These are phyloP conservation scores for Fistulifera solaris DNA, from an alignment of 108 stramenopile species.

Conservation along the genomic window DNA sequence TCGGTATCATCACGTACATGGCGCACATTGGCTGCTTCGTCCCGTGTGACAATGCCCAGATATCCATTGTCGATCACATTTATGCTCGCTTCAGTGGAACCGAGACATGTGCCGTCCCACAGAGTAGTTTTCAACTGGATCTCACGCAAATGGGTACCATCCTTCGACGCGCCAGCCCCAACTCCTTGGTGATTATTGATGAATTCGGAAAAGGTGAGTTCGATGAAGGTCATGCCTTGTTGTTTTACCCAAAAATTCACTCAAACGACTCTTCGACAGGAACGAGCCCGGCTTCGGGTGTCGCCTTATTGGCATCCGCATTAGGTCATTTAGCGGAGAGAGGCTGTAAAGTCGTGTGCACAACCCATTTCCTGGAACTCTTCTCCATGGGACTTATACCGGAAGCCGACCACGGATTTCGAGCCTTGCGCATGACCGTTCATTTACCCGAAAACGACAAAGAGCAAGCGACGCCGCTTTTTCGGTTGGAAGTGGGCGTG, in stretches of 20 bases:
- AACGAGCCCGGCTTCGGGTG: constrained; percentile 87
- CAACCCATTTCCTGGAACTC: constrained; percentile 93
- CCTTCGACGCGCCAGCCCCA: constrained; percentile 47
- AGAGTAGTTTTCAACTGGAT: constrained; percentile 90
- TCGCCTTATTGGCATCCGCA: constrained; percentile 82
- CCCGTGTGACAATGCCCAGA: constrained; percentile 76
- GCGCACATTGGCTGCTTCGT: constrained; percentile 89
- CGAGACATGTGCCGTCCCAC: constrained; percentile 89
- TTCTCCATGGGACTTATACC: constrained; percentile 76
- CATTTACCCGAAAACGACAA: constrained; percentile 60
- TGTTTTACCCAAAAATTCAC: background rate
- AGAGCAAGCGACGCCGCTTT: constrained; percentile 72
- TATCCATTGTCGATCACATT: constrained; percentile 85
- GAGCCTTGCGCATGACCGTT: constrained; percentile 81
- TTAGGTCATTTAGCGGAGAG: constrained; percentile 48
- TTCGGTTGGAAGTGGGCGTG: constrained; percentile 83
- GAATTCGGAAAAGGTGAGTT: constrained; percentile 91
- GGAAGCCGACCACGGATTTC: constrained; percentile 59
- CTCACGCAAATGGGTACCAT: constrained; percentile 82
- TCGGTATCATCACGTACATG: constrained; percentile 84
- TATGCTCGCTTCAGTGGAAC: constrained; percentile 78
- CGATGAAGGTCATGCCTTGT: background rate
- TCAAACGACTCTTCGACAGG: constrained; percentile 12
- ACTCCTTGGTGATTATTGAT: constrained; percentile 87
- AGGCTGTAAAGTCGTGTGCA: constrained; percentile 76